These are phyloP conservation scores for Venturia effusa DNA, from an alignment of 2,329 filamentous ascomycete genomes.

Conservation along the genomic window DNA sequence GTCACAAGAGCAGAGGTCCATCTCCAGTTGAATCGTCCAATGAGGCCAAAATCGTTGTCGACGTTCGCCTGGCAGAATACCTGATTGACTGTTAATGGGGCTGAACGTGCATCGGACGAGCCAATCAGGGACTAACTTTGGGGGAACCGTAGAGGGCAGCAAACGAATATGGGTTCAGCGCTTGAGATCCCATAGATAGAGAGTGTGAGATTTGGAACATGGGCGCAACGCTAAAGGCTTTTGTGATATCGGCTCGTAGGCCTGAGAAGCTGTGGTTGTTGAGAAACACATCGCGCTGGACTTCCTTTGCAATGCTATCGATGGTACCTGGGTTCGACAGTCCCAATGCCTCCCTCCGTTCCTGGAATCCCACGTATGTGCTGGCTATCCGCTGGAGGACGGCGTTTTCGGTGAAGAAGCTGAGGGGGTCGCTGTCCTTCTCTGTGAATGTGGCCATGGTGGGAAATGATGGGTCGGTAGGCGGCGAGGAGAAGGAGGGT, in stretches of 20 bases:
- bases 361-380: slow-evolving; percentile 70
- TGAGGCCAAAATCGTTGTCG: slow-evolving; percentile 83
- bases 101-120: background rate
- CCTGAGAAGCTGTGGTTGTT: slow-evolving; percentile 96
- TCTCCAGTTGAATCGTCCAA: slow-evolving; percentile 85
- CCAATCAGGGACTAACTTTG: slow-evolving; percentile 51
- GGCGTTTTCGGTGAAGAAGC: slow-evolving; percentile 62
- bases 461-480: background rate
- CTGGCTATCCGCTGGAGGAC: slow-evolving; percentile 60
- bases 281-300: slow-evolving; percentile 90
- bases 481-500: background rate
- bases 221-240: slow-evolving; percentile 86
- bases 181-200: slow-evolving; percentile 83
- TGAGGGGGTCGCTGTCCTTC: slow-evolving; percentile 4
- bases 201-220: slow-evolving; percentile 97
- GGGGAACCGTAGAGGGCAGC: slow-evolving; percentile 87
- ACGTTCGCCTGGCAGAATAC: slow-evolving; percentile 92
- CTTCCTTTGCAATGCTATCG: slow-evolving; percentile 81
- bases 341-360: slow-evolving; percentile 77
- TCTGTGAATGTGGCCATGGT: slow-evolving; percentile 10
- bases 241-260: slow-evolving; percentile 90
- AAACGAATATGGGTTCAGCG: slow-evolving; percentile 89
- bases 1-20: slow-evolving; percentile 72
- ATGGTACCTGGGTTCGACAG: slow-evolving; percentile 87
- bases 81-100: slow-evolving; percentile 34